phyloP scores from a whole-genome alignment of 1,284 basidiomycete genomes.

The Pterula multifida region DNA sequence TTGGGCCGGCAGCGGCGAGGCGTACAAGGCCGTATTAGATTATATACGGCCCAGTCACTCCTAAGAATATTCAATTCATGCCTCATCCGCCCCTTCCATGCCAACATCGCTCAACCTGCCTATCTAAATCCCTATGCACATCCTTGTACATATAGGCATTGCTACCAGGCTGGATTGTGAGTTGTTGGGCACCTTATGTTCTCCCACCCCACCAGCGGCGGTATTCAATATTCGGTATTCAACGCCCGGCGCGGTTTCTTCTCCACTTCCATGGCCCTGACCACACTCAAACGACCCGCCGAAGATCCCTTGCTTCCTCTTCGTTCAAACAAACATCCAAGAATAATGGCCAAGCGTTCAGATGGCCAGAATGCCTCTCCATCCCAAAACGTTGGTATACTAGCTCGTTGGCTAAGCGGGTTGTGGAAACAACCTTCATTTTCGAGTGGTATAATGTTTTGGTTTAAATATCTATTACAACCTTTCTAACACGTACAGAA shows the following conservation, averaged over 20 bases:
- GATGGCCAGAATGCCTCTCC: slow-evolving; percentile 15
- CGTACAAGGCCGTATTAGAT: background rate
- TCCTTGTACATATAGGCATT: no score
- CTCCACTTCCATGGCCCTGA: background rate
- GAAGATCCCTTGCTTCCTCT: slow-evolving; percentile 18
- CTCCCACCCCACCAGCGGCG: no score
- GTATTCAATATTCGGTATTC: background rate
- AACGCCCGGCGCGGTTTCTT: background rate
- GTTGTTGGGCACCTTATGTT: background rate
- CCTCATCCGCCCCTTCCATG: background rate
- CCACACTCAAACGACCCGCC: slow-evolving; percentile 22
- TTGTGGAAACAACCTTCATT: slow-evolving; percentile 16
- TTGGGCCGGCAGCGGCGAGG: background rate
- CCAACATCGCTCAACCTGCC: background rate
- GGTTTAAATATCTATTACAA: no score
- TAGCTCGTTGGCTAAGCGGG: slow-evolving; percentile 19
- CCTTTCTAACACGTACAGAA: no score
- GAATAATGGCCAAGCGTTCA: slow-evolving; percentile 15
- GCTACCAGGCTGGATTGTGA: no score
- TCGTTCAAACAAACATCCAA: slow-evolving; percentile 21
- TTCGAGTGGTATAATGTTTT: no score
- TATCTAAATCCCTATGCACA: background rate
- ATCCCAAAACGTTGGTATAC: slow-evolving; percentile 14
- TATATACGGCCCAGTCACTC: background rate
- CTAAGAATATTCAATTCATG: background rate